Base-by-base conservation (phyloP, 2,329 filamentous ascomycete genomes). In the Stromatinia cepivora region DNA sequence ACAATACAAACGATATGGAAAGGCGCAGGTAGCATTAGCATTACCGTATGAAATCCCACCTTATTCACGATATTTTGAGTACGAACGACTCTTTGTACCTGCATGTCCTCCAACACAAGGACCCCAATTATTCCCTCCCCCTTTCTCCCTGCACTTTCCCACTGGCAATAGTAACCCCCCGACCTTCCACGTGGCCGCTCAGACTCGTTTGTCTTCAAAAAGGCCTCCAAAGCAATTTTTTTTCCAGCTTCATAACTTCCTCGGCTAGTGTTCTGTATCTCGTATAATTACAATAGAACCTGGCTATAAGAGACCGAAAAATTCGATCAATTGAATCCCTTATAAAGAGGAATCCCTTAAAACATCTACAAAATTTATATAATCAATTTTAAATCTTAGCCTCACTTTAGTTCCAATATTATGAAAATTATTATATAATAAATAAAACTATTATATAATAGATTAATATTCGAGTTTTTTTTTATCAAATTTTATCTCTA, bases 121-220 rank as follows among this genome's bases (percentile, higher is more conserved):
- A 10, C 28, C 31, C 31, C 59, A 50, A 52, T 4, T 5, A 42
- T 15, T 39, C 13, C 13, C 48, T 52, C 46, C 46, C 61, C 61
- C 46, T 64, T 52, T 52, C 61, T 39, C 61, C 46, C 46, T 63
- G 46, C 31, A 52, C 53, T 57, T 52, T 62, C 28, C 34, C 25
- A 53, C 46, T 62, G 45, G 20, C 31, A 62, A 62, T 53, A 36
- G n/a, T 39, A n/a, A 34, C 59, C 45, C 59, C 64, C 57, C 66
- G 57, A 63, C 34, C 46, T 28, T 63, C 66, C 66, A 68, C 66
- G 66, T 68, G 66, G 66, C 56, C 57, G 57, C 57, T 63, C 57
- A 62, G 57, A 68, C 57, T 68, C 36, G 11, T 20, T 57, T 56
- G 48, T 65, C n/a, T 53, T n/a, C n/a, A n/a, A n/a, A 25, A 54